A percentile compares a stretch with the other conserved stretches of the same genome.
These are phyloP conservation scores for Yarrowia keelungensis DNA, from an alignment of 805 yeast species.

Conservation along the genomic window DNA sequence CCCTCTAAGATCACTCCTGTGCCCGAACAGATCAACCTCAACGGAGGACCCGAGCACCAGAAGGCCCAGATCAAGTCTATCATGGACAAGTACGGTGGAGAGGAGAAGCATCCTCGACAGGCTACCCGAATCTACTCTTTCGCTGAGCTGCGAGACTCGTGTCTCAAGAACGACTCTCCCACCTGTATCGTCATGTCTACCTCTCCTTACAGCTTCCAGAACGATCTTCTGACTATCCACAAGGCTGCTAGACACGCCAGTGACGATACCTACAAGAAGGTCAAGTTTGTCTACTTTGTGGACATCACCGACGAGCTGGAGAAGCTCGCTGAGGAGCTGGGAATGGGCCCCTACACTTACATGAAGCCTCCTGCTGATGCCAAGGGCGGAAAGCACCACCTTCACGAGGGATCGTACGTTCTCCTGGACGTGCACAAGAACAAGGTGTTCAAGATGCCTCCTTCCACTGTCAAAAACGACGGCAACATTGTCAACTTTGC, in stretches of 20 bases:
- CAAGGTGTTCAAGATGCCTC: constrained; percentile 33
- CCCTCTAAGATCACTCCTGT: constrained; percentile 32
- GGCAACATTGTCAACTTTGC: constrained; percentile 32
- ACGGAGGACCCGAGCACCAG: constrained; percentile 23
- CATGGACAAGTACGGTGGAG: constrained; percentile 17
- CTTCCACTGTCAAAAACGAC: constrained; percentile 12
- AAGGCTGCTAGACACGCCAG: constrained; percentile 27
- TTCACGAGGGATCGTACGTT: constrained; percentile 23
- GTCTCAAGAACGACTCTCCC: constrained; percentile 24
- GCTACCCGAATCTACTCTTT: constrained; percentile 25
- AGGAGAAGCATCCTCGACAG: constrained; percentile 1
- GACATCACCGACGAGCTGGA: constrained; percentile 34
- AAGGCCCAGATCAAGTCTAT: constrained; percentile 33
- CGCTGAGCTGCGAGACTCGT: constrained; percentile 18
- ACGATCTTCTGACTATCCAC: constrained; percentile 7
- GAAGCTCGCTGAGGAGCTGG: constrained; percentile 14
- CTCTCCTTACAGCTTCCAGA: constrained; percentile 31
- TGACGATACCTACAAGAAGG: constrained; percentile 27
- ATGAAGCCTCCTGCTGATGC: constrained; percentile 12
- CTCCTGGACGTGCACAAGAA: constrained; percentile 25
- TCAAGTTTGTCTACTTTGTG: constrained; percentile 27
- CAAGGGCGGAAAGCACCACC: constrained; percentile 17
- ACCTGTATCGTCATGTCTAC: constrained; percentile 21
- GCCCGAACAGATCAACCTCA: constrained; percentile 26
- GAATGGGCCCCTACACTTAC: constrained; percentile 29